Conservation (phyloP, 495 filamentous ascomycete species). For the Letharia columbiana region DNA sequence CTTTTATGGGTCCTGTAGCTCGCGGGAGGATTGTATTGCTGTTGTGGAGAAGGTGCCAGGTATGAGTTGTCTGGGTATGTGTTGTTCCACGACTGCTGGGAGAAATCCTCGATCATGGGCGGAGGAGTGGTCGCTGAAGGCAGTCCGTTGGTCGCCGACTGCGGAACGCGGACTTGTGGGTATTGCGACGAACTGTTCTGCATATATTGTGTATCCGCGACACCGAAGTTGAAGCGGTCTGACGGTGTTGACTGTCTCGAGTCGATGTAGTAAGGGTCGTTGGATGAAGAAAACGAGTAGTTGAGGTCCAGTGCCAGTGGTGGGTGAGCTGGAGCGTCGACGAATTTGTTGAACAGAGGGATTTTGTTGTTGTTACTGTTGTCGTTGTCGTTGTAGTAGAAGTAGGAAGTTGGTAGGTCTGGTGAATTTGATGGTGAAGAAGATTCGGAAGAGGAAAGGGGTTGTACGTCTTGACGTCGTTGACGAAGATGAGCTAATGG, state of each 20-base stretch:
- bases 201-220: constrained; percentile 20
- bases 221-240: constrained; percentile 6
- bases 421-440: constrained; percentile 20
- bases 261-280: constrained; percentile 16
- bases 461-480: constrained; percentile 19
- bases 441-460: constrained; percentile 17
- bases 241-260: constrained; percentile 20
- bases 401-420: background rate
- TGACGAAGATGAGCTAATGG: constrained; percentile 20
- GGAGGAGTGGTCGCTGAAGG: constrained; percentile 19
- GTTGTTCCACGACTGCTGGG: constrained; percentile 20
- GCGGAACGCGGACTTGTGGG: constrained; percentile 21
- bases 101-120: constrained; percentile 23
- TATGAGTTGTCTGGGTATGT: constrained; percentile 17
- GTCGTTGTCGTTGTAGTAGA: background rate
- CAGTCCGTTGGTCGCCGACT: constrained; percentile 18
- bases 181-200: constrained; percentile 20
- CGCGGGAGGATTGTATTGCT: constrained; percentile 1
- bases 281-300: background rate
- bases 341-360: constrained; percentile 1
- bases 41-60: constrained; percentile 19
- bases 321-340: background rate
- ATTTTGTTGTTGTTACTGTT: too few species aligned
- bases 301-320: constrained; percentile 4
- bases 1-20: constrained; percentile 27